Evolutionary conservation across 805 yeast genomes (phyloP), one percentile per base, ranked within the genome.

Genomic region (Komagataella mondaviorum): DNA sequence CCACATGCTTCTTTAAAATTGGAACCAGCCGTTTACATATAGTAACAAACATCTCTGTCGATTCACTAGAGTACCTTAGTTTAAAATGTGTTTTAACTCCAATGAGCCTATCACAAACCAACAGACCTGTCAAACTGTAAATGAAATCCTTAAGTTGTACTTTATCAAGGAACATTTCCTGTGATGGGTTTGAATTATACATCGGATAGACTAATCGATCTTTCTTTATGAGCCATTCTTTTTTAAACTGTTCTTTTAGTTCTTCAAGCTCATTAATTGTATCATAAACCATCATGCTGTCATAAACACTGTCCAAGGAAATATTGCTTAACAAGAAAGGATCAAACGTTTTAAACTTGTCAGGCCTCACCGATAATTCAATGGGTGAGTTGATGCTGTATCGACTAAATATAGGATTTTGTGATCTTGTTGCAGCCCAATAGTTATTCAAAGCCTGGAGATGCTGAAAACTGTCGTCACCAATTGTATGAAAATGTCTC

Each of bases 301-400:
- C 96, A 63, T 80, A 86, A 24, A 91, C 71, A 6, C 89, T 85
- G n/a, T 80, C 75, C 52, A 90, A 64, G 52, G 82, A 81, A 36
- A 88, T 73, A 16, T 68, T 66, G 3, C 73, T 57, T n/a, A 63
- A 60, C 4, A 69, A 68, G 49, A 83, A 66, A 2, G 82, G 72
- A 56, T 76, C 72, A 52, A 76, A 74, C 43, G 56, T 56, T 69
- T 71, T 52, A 64, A 62, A 50, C 18, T 57, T 50, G 7, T 69
- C 67, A 0, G 82, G 73, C 58, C 97, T 73, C 61, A 88, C 71
- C 6, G 95, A 79, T 6, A 78, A 65, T 63, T 91, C 98, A 4
- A 90, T 86, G 0, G 96, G 86, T 0, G 96, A 86, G 63, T 90
- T 90, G 56, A 91, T 76, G 59, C 85, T 81, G 63, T 78, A 87